These are phyloP conservation scores for Boletus tomentosulus DNA, from an alignment of 768 basidiomycete species.

Conservation along the genomic window DNA sequence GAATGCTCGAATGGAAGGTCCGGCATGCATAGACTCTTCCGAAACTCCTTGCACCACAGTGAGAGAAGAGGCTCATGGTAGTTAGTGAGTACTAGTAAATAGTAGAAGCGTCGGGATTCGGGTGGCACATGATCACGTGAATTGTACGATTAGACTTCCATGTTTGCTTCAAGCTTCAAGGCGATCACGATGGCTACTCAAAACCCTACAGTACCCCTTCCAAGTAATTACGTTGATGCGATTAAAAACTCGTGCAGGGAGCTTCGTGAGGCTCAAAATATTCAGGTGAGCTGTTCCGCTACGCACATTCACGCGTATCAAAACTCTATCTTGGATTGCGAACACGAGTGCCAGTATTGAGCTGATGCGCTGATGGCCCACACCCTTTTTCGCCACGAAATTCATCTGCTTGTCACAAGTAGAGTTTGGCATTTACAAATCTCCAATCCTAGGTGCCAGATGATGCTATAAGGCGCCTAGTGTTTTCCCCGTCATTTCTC, in stretches of 20 bases:
- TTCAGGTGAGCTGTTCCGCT: constrained; percentile 43
- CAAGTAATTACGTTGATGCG: constrained; percentile 43
- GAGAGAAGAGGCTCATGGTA: constrained; percentile 14
- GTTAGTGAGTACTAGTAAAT: neutral
- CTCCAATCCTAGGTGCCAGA: constrained; percentile 46
- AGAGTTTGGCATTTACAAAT: constrained; percentile 4
- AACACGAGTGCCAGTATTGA: neutral
- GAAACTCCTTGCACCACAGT: constrained; percentile 6
- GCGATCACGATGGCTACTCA: constrained; percentile 10
- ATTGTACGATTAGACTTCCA: constrained; percentile 5
- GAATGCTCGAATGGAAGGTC: constrained; percentile 11
- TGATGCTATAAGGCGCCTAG: constrained; percentile 54
- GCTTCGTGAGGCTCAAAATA: constrained; percentile 43
- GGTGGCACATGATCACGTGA: constrained; percentile 16
- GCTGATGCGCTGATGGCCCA: neutral
- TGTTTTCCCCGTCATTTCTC: constrained; percentile 62
- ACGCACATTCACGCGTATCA: neutral
- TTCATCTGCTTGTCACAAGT: neutral
- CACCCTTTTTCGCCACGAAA: neutral
- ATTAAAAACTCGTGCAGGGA: constrained; percentile 51
- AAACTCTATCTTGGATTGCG: neutral
- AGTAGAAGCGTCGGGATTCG: neutral
- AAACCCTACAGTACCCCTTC: constrained; percentile 39
- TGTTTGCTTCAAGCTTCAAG: neutral
- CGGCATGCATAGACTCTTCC: constrained; percentile 1